Base-by-base conservation (phyloP, 2,329 filamentous ascomycete genomes). In the Fusarium sp. region DNA sequence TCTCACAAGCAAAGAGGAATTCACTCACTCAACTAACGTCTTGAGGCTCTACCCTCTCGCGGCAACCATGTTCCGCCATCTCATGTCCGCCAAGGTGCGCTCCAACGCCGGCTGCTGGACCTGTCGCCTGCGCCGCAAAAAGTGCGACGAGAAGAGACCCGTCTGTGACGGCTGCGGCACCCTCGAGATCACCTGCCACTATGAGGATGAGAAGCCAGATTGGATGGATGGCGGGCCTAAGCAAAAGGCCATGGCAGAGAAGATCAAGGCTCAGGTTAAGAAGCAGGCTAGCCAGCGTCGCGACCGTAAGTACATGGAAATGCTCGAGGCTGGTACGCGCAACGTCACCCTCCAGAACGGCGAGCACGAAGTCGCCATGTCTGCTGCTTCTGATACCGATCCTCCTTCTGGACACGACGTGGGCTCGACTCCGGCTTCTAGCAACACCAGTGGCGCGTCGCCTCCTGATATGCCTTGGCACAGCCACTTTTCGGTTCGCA, bases 71-170 rank as follows among this genome's bases (percentile, higher is more conserved):
- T 70, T 76, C 59, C 74, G 74, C 38, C 70, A 75, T 68, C 69
- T 76, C 61, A 76, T 76, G 72, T 71, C 69, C 20, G 69, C 73
- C 64, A 76, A 76, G 62, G 72, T 79, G 27, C 79, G 82, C 40
- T 83, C 80, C 64, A 80, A 80, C 54, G 81, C 80, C 7, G 86
- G 86, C 64, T 89, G 87, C 74, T 89, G 86, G 85, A 89, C 86
- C 2, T 89, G 87, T 71, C 83, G 86, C 20, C 80, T 89, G 10
- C 83, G 87, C 18, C 85, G 85, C 70, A 90, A 89, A 73, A 89
- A 88, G 72, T 90, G 87, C 71, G 85, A 88, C 67, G 85, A 87
- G 73, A 78, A 72, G 23, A 81, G 80, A 2, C 86, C 87, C 10
- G 73, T 82, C 9, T 90, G 87, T 75, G 78, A 81, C 6, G 78